A percentile compares a stretch with the other conserved stretches of the same genome.
Evolutionary conservation across 176 grass and related monocot genomes (phyloP).

Genomic region (Raddia distichophylla): DNA sequence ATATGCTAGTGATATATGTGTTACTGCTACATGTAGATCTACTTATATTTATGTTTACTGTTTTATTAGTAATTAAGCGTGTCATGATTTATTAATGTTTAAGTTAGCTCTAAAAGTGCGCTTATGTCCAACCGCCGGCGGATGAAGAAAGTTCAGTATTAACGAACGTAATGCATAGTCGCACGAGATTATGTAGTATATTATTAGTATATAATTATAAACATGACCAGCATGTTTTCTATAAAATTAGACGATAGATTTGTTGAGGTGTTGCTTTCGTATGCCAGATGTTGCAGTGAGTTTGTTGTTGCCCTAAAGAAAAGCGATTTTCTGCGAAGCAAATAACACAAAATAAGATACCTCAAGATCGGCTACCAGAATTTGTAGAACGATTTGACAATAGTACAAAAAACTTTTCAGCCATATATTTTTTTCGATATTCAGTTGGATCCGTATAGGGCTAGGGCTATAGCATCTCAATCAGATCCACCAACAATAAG

Average conservation of each 20-base stretch:
- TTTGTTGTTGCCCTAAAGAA: background rate
- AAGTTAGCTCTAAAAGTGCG: too few relatives aligned
- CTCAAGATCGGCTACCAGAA: background rate
- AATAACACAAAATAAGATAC: background rate
- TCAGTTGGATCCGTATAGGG: background rate
- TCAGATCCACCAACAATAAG: background rate
- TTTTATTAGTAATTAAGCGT: background rate
- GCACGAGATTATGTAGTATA: background rate
- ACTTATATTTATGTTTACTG: too few relatives aligned
- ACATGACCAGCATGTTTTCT: constrained; percentile 8
- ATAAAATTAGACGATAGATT: background rate
- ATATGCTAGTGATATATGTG: too few relatives aligned
- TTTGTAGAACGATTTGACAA: background rate
- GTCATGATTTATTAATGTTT: background rate
- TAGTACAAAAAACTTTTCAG: background rate
- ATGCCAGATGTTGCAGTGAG: background rate
- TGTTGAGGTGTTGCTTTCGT: constrained; percentile 23
- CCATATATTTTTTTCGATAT: background rate
- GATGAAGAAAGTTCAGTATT: constrained; percentile 20
- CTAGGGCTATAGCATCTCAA: background rate
- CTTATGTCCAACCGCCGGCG: too few relatives aligned
- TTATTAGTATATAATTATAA: background rate
- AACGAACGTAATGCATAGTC: constrained; percentile 28
- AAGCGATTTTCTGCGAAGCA: background rate
- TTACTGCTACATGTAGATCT: too few relatives aligned